Evolutionary conservation across 345 rosid genomes (phyloP).

Genomic region (Pelargonium nanum): DNA sequence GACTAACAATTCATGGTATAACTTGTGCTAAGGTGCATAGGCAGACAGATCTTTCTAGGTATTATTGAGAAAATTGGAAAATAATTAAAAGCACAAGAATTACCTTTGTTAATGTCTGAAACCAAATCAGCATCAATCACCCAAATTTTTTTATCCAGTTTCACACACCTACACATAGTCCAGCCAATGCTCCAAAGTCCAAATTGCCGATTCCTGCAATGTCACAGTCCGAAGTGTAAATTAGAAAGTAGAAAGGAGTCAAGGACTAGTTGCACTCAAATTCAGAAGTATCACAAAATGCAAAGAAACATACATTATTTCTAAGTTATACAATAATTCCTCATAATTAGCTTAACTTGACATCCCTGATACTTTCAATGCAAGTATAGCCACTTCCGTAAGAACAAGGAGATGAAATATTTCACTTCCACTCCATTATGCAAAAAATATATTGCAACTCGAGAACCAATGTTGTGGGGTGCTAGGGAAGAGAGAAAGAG

Average conservation of each 20-base stretch:
- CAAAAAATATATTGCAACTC: neutral
- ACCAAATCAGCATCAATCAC: neutral
- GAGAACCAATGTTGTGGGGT: neutral
- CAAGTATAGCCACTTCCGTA: no score
- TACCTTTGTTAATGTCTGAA: neutral
- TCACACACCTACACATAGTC: neutral
- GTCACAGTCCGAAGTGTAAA: no score
- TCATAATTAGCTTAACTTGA: neutral
- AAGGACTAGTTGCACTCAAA: no score
- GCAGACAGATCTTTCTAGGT: neutral
- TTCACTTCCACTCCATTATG: neutral
- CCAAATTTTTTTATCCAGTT: neutral
- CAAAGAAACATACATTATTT: neutral
- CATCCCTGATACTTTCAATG: neutral
- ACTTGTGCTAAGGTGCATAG: neutral
- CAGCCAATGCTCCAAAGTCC: neutral
- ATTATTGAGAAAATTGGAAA: neutral
- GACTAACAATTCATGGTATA: no score
- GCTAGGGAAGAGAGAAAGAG: neutral
- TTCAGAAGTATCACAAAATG: no score
- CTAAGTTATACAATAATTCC: neutral
- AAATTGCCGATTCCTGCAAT: no score
- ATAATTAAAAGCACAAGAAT: neutral
- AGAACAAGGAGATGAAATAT: neutral
- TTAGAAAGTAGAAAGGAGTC: no score